Evolutionary conservation across 2,329 filamentous ascomycete species (phyloP), one percentile per base, ranked within the genome.

Genomic region (Coniochaeta prunicola): DNA sequence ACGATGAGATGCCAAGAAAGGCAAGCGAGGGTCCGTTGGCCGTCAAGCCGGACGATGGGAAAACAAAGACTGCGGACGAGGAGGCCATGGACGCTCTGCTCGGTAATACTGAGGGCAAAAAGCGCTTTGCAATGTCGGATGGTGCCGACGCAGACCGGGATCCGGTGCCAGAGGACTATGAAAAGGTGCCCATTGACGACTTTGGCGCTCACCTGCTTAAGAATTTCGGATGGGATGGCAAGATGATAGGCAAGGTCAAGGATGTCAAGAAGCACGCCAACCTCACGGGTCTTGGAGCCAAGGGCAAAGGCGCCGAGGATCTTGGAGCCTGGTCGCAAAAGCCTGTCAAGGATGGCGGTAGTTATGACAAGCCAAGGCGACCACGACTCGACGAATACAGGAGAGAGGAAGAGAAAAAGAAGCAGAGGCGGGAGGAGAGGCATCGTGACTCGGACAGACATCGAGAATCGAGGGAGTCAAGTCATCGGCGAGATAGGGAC

Each of bases 201-300:
- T 99, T 97, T 64, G 94, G 94, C 8, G 89, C 92, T 19, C 92
- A 92, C 0, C 80, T 97, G 63, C 80, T 99, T 36, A 86, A 92
- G 33, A 92, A 92, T 10, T 97, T 97, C 90, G 94, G 94, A 9
- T 97, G 93, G 92, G 92, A 97, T 77, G 88, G 75, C 72, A 82
- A 85, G 58, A 77, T 80, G 61, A 74, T 78, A 53, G 80, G 79
- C 3, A 89, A 89, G 64, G 79, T 86, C 36, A 87, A 84, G 62
- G 76, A 86, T 19, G 79, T 86, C 15, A 87, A 89, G 68, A 81
- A 86, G 57, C 84, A 92, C 56, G 88, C 91, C 17, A 91, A 91
- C 60, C 81, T 96, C 59, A 78, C 97, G 10, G 94, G 94, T 0
- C 87, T 97, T 8, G 94, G 93, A 3, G 92, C 92, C 12, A 96